These are phyloP conservation scores for Metschnikowia picachoensis DNA, from an alignment of 805 yeast species.

Conservation along the genomic window DNA sequence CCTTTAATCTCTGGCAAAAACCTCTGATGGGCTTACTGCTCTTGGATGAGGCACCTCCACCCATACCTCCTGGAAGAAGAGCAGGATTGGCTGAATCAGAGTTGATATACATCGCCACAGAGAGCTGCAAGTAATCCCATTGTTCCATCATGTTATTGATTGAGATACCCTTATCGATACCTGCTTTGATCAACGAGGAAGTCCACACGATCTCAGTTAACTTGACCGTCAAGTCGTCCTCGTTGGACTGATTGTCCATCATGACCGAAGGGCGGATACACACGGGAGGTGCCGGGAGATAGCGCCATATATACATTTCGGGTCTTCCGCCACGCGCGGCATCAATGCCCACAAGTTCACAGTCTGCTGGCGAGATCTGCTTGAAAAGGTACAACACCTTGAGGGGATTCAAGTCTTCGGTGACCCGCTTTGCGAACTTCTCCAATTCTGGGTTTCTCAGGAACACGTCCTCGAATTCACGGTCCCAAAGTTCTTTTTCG, in stretches of 20 bases:
- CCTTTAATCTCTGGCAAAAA: conserved; percentile 93
- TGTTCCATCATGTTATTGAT: conserved; percentile 95
- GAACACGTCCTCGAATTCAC: conserved; percentile 74
- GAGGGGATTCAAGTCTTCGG: conserved; percentile 92
- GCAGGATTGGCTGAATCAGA: conserved; percentile 89
- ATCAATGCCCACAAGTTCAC: conserved; percentile 89
- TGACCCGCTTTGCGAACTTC: conserved; percentile 76
- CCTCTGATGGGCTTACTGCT: conserved; percentile 82
- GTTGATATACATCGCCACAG: conserved; percentile 96
- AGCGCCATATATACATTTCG: conserved; percentile 95
- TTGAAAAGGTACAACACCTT: conserved; percentile 84
- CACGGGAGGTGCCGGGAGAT: conserved; percentile 97
- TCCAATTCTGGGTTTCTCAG: conserved; percentile 82
- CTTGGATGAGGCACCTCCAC: conserved; percentile 45
- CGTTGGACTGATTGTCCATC: conserved; percentile 91
- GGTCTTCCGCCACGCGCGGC: conserved; percentile 88
- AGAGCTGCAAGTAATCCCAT: conserved; percentile 95
- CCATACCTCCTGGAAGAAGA: conserved; percentile 63
- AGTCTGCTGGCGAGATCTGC: conserved; percentile 79
- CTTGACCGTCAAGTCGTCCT: conserved; percentile 95
- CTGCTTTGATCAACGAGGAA: conserved; percentile 89
- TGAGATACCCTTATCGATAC: conserved; percentile 91
- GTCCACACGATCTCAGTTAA: conserved; percentile 97
- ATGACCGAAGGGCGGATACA: conserved; percentile 96
- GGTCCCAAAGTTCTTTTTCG: conserved; percentile 84